Evolutionary conservation across 140 eudicot species (phyloP).

Genomic region (Ambrosia hybrid): DNA sequence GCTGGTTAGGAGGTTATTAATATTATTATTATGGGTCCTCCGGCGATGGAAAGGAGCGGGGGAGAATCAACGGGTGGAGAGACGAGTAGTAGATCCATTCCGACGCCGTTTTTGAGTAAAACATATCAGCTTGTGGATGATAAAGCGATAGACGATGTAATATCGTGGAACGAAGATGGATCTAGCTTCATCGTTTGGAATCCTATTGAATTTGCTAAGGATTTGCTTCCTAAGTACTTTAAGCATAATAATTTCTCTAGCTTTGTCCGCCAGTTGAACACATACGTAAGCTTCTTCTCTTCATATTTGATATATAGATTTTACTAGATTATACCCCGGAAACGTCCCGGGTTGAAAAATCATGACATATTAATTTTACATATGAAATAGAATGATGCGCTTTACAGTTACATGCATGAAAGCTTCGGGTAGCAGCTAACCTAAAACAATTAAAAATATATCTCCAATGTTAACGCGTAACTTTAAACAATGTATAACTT

Average conservation of each 20-base stretch:
- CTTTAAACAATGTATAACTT: no score
- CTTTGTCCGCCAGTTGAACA: constrained; percentile 80
- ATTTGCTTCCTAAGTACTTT: constrained; percentile 73
- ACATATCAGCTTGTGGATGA: constrained; percentile 85
- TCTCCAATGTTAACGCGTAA: no score
- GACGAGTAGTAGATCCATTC: constrained; percentile 50
- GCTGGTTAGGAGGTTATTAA: background rate
- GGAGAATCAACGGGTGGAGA: constrained; percentile 55
- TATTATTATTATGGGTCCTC: no score
- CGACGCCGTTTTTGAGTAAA: constrained; percentile 83
- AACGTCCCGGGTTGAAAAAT: rapidly evolving
- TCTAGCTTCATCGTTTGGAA: constrained; percentile 83
- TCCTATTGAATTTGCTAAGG: constrained; percentile 71
- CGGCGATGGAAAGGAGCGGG: constrained; percentile 10
- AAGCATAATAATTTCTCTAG: constrained; percentile 86
- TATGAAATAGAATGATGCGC: no score
- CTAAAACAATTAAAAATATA: no score
- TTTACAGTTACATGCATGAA: no score
- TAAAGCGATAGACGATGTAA: constrained; percentile 51
- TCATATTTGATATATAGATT: no score
- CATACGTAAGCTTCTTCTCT: constrained; percentile 47
- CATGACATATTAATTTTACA: no score
- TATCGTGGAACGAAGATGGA: constrained; percentile 91
- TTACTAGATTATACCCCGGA: no score
- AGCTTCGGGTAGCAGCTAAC: no score